phyloP scores from a whole-genome alignment of 495 filamentous ascomycete genomes.

The Penicillium waksmanii region DNA sequence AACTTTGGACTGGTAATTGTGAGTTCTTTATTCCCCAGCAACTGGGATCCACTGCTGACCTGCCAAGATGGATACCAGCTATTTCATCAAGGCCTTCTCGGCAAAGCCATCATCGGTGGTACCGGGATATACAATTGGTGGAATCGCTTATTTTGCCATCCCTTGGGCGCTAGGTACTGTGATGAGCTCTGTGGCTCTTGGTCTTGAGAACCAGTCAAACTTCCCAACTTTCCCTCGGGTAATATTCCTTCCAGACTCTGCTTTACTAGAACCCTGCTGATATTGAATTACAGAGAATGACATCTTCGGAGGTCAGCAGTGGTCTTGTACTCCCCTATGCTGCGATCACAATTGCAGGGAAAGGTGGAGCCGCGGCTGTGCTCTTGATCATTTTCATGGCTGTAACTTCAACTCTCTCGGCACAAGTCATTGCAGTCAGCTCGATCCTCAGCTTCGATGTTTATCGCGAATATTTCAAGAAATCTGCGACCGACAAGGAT shows the following conservation, averaged over 20 bases:
- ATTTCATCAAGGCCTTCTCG: slow-evolving; percentile 52
- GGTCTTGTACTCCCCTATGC: slow-evolving; percentile 49
- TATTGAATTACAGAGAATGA: slow-evolving; percentile 35
- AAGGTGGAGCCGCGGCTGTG: slow-evolving; percentile 44
- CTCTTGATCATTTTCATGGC: slow-evolving; percentile 53
- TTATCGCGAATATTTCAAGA: slow-evolving; percentile 51
- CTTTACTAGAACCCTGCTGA: neutral
- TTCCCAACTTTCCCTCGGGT: slow-evolving; percentile 51
- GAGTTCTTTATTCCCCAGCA: slow-evolving; percentile 10
- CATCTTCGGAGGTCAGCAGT: slow-evolving; percentile 37
- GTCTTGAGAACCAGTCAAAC: slow-evolving; percentile 41
- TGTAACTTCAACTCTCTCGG: slow-evolving; percentile 45
- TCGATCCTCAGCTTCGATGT: slow-evolving; percentile 48
- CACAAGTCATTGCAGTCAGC: slow-evolving; percentile 48
- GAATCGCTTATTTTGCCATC: slow-evolving; percentile 48
- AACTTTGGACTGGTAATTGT: slow-evolving; percentile 49
- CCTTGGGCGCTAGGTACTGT: slow-evolving; percentile 49
- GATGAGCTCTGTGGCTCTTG: slow-evolving; percentile 44
- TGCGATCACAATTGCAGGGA: slow-evolving; percentile 46
- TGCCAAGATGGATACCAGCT: slow-evolving; percentile 47
- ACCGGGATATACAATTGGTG: slow-evolving; percentile 50
- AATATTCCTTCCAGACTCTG: neutral
- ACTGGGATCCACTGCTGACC: neutral
- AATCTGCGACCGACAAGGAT: slow-evolving; percentile 39
- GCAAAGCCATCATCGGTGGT: slow-evolving; percentile 42